phyloP scores from a whole-genome alignment of 2,329 filamentous ascomycete genomes.

The Aspergillus felis region DNA sequence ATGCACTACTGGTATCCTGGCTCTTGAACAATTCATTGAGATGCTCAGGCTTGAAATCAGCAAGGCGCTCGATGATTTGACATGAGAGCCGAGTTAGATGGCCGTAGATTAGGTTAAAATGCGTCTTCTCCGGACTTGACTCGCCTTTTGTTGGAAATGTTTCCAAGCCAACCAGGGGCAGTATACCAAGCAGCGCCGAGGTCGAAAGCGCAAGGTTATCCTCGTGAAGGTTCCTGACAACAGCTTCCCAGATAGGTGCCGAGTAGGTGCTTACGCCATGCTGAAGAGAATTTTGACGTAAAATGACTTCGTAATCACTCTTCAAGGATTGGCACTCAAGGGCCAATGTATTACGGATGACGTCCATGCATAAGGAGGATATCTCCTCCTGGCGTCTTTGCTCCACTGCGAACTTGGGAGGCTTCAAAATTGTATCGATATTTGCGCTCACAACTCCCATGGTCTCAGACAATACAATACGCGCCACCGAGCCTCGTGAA shows the following conservation, averaged over 20 bases:
- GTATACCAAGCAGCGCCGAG: conserved; percentile 66
- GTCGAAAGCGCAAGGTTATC: conserved; percentile 70
- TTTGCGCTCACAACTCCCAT: conserved; percentile 45
- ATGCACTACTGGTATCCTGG: conserved; percentile 64
- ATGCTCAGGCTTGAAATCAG: conserved; percentile 67
- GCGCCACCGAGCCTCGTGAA: conserved; percentile 43
- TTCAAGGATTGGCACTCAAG: conserved; percentile 69
- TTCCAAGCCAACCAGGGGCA: conserved; percentile 70
- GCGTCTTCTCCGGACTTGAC: conserved; percentile 51
- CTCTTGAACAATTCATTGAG: conserved; percentile 67
- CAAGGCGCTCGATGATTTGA: conserved; percentile 71
- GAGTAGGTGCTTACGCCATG: conserved; percentile 67
- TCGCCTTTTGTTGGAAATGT: conserved; percentile 56
- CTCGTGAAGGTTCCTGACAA: conserved; percentile 64
- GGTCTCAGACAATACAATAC: conserved; percentile 47
- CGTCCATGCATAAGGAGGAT: conserved; percentile 55
- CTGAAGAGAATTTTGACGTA: conserved; percentile 58
- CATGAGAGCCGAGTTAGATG: conserved; percentile 62
- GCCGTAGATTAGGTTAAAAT: conserved; percentile 72
- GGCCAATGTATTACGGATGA: conserved; percentile 63
- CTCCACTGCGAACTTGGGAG: conserved; percentile 47
- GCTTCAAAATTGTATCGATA: conserved; percentile 56
- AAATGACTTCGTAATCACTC: conserved; percentile 65
- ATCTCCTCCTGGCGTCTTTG: conserved; percentile 51
- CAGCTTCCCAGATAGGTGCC: conserved; percentile 71